Evolutionary conservation across 192 early-diverging fungal species (phyloP).

Genomic region (Podila clonocystis): DNA sequence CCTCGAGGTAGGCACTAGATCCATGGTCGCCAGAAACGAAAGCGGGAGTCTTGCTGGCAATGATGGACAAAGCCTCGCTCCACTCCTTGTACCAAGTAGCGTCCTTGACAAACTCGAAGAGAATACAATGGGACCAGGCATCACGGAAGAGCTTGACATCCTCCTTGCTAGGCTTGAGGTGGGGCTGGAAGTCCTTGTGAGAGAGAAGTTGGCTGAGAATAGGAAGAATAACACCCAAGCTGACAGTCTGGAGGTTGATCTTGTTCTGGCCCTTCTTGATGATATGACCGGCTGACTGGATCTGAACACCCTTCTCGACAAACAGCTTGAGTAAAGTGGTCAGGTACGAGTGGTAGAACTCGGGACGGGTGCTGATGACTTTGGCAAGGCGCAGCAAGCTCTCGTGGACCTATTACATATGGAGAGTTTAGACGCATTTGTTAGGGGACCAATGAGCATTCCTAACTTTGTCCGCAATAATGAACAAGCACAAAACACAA

Average conservation of each 20-base stretch:
- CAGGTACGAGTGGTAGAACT: constrained; percentile 65
- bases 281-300: constrained; percentile 57
- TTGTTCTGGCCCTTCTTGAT: constrained; percentile 55
- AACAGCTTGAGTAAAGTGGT: constrained; percentile 63
- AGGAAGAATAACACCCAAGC: constrained; percentile 69
- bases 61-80: constrained; percentile 67
- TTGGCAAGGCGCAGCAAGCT: constrained; percentile 61
- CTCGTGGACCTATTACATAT: constrained; percentile 48
- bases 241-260: constrained; percentile 56
- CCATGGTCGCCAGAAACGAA: constrained; percentile 73
- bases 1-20: constrained; percentile 81
- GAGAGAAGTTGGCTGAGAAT: constrained; percentile 68
- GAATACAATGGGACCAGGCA: constrained; percentile 90
- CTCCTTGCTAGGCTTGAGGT: constrained; percentile 66
- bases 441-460: neutral
- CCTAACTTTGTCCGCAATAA: neutral
- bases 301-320: constrained; percentile 68
- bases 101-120: constrained; percentile 79
- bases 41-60: constrained; percentile 88
- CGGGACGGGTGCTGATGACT: constrained; percentile 57
- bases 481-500: neutral
- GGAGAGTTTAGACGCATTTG: neutral
- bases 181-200: constrained; percentile 66
- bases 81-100: constrained; percentile 82
- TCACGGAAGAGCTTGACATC: constrained; percentile 81